Conservation (phyloP, 768 basidiomycete species). For the Xerocomellus chrysenteron region DNA sequence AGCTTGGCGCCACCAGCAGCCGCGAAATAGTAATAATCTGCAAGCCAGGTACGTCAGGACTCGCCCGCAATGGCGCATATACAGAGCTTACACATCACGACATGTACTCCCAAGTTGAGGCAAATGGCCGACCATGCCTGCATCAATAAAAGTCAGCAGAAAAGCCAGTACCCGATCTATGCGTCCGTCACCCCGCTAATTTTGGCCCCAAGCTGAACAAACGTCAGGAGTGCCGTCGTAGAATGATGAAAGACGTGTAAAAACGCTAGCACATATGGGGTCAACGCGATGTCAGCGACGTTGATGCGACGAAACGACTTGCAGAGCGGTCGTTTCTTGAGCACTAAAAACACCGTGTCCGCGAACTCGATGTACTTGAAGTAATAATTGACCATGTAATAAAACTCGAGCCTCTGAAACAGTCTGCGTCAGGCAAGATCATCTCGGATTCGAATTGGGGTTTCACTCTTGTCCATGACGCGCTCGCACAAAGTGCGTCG, state of each 20-base stretch:
- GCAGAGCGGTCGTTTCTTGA: constrained; percentile 97
- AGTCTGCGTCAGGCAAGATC: constrained; percentile 1
- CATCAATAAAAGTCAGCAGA: constrained; percentile 2
- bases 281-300: background rate
- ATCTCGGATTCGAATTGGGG: constrained; percentile 15
- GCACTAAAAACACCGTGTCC: constrained; percentile 92
- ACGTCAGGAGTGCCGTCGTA: constrained; percentile 90
- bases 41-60: background rate
- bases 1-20: constrained; percentile 60
- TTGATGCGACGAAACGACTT: constrained; percentile 28
- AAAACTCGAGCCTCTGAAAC: constrained; percentile 79
- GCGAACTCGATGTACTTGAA: constrained; percentile 95
- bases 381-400: constrained; percentile 97
- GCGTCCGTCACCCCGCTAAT: constrained; percentile 67
- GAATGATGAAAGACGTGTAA: constrained; percentile 98
- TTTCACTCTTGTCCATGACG: constrained; percentile 82
- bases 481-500: constrained; percentile 66
- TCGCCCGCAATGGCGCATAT: background rate
- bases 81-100: constrained; percentile 82
- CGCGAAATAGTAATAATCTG: constrained; percentile 99
- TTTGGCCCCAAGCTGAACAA: constrained; percentile 84
- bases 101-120: constrained; percentile 88
- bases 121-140: constrained; percentile 90
- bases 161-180: background rate
- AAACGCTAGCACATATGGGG: constrained; percentile 57